Conservation (phyloP, 2,329 filamentous ascomycete genomes). For the Didymella pinodella region DNA sequence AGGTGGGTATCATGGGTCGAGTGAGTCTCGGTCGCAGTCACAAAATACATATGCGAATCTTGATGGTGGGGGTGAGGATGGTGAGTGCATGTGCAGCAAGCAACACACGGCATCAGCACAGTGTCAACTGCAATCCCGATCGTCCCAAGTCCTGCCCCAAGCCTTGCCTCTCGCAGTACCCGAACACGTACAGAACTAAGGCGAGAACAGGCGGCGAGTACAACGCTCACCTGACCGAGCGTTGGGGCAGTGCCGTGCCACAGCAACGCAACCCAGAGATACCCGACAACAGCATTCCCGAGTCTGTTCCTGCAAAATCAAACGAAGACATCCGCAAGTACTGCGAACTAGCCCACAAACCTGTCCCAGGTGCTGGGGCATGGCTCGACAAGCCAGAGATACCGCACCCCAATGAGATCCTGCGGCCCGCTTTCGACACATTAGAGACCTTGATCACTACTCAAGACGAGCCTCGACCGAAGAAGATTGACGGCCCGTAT, state of each 20-base stretch:
- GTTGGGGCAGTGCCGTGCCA: conserved; percentile 15
- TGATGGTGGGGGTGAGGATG: background rate
- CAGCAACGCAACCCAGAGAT: conserved; percentile 7
- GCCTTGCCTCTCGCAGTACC: background rate
- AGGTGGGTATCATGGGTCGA: background rate
- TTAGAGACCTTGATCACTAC: conserved; percentile 33
- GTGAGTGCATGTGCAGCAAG: conserved; percentile 20
- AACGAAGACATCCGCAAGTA: conserved; percentile 44
- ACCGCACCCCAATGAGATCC: conserved; percentile 63
- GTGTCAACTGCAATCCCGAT: background rate
- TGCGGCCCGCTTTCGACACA: conserved; percentile 17
- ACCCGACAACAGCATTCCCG: conserved; percentile 26
- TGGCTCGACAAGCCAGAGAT: conserved; percentile 60
- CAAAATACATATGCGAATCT: conserved; percentile 25
- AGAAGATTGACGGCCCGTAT: conserved; percentile 61
- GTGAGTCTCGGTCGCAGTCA: background rate
- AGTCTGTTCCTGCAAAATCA: conserved; percentile 13
- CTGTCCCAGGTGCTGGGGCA: conserved; percentile 28
- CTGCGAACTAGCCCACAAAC: conserved; percentile 27
- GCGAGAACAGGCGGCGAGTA: conserved; percentile 25
- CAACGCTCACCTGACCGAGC: conserved; percentile 30
- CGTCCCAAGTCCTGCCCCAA: background rate
- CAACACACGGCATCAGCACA: background rate
- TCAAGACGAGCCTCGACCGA: conserved; percentile 32
- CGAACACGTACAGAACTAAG: conserved; percentile 1